Evolutionary conservation across 306 rosid genomes (phyloP).

Genomic region (Cicer bijugum): DNA sequence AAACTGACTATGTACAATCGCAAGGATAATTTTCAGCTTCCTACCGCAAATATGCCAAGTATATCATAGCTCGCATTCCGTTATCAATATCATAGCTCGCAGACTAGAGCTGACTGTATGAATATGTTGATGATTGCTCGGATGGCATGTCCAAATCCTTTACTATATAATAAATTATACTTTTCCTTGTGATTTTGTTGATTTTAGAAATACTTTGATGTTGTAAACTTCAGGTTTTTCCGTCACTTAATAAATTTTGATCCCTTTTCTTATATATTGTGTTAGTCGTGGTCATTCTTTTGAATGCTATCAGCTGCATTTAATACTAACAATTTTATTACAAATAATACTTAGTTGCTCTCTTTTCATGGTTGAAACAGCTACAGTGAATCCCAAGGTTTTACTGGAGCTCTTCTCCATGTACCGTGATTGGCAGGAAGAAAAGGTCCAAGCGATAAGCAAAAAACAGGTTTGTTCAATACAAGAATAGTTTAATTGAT

Average conservation of each 20-base stretch:
- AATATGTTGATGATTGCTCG: slow-evolving; percentile 19
- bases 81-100: slow-evolving; percentile 16
- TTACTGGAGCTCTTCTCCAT: slow-evolving; percentile 83
- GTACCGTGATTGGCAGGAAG: slow-evolving; percentile 82
- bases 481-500: slow-evolving; percentile 6
- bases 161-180: neutral
- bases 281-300: slow-evolving; percentile 19
- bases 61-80: slow-evolving; percentile 4
- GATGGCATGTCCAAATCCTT: slow-evolving; percentile 10
- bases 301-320: slow-evolving; percentile 28
- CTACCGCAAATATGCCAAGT: slow-evolving; percentile 9
- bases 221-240: slow-evolving; percentile 20
- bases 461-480: slow-evolving; percentile 70
- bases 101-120: slow-evolving; percentile 25
- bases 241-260: neutral
- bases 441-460: slow-evolving; percentile 66
- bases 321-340: slow-evolving; percentile 8
- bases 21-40: neutral
- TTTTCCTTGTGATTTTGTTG: slow-evolving; percentile 12
- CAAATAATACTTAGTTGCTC: slow-evolving; percentile 30
- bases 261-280: slow-evolving; percentile 22
- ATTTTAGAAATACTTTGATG: slow-evolving; percentile 12
- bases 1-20: slow-evolving; percentile 11
- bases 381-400: slow-evolving; percentile 78
- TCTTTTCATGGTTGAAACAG: slow-evolving; percentile 49